Conservation (phyloP, 495 filamentous ascomycete species). For the Annulohypoxylon nitens region DNA sequence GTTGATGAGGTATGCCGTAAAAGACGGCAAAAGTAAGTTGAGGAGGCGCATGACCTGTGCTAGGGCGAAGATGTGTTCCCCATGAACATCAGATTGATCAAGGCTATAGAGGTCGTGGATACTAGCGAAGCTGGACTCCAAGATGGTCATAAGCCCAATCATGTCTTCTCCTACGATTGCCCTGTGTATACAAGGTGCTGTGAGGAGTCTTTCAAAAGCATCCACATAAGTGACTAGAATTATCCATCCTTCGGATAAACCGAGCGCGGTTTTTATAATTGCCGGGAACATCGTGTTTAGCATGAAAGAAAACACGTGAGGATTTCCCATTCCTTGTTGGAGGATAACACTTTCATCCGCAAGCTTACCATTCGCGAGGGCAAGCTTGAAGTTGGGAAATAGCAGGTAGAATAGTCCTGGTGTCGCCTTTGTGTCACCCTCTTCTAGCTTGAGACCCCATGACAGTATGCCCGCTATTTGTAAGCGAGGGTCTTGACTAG, state of each 20-base stretch:
- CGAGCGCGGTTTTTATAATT: slow-evolving; percentile 49
- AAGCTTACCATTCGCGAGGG: slow-evolving; percentile 58
- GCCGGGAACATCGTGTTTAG: slow-evolving; percentile 60
- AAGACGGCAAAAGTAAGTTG: slow-evolving; percentile 46
- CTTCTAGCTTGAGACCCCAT: slow-evolving; percentile 61
- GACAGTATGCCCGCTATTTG: slow-evolving; percentile 63
- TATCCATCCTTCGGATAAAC: slow-evolving; percentile 48
- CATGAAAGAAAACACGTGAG: slow-evolving; percentile 59
- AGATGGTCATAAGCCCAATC: slow-evolving; percentile 37
- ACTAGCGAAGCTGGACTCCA: slow-evolving; percentile 37
- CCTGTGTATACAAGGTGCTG: slow-evolving; percentile 42
- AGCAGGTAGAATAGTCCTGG: slow-evolving; percentile 65
- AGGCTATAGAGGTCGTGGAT: slow-evolving; percentile 25
- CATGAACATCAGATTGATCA: slow-evolving; percentile 10
- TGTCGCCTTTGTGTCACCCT: slow-evolving; percentile 56
- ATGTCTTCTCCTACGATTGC: slow-evolving; percentile 47
- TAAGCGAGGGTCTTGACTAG: slow-evolving; percentile 62
- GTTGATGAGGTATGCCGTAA: slow-evolving; percentile 47
- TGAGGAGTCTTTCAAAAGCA: slow-evolving; percentile 49
- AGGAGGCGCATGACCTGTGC: slow-evolving; percentile 36
- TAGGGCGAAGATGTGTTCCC: slow-evolving; percentile 37
- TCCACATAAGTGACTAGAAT: slow-evolving; percentile 57
- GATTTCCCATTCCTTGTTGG: slow-evolving; percentile 55
- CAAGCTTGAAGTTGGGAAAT: slow-evolving; percentile 64
- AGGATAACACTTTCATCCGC: slow-evolving; percentile 56